These are phyloP conservation scores for Colletotrichum cuscutae DNA, from an alignment of 2,329 filamentous ascomycete species.

Conservation along the genomic window DNA sequence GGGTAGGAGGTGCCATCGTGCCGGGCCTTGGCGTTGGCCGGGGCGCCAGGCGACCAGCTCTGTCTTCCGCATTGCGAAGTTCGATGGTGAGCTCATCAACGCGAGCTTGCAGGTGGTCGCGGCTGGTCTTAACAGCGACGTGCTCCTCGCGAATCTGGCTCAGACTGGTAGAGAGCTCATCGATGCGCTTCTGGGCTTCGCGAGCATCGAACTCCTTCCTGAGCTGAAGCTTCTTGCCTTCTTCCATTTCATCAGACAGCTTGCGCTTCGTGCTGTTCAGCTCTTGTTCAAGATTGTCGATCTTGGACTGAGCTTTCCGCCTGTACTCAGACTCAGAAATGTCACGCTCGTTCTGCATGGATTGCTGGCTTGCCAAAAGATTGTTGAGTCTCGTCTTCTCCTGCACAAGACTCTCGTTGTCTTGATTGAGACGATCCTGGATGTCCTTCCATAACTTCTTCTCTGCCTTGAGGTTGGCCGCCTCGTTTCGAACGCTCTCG, in stretches of 20 bases:
- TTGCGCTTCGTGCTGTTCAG: conserved; percentile 83
- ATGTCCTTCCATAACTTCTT: conserved; percentile 96
- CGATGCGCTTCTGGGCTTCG: conserved; percentile 89
- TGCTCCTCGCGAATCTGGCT: conserved; percentile 87
- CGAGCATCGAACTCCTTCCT: conserved; percentile 91
- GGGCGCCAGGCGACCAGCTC: conserved; percentile 83
- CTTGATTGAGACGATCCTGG: conserved; percentile 86
- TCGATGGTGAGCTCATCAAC: conserved; percentile 92
- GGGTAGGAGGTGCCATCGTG: conserved; percentile 49
- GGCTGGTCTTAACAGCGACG: conserved; percentile 84
- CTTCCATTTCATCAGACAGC: conserved; percentile 83
- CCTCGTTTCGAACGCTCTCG: conserved; percentile 91
- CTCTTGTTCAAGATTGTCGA: conserved; percentile 84
- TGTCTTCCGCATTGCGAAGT: conserved; percentile 88
- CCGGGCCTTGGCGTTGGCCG: conserved; percentile 73
- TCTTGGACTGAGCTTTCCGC: conserved; percentile 80
- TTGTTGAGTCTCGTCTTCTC: conserved; percentile 87
- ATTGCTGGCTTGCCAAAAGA: conserved; percentile 85
- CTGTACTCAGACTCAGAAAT: conserved; percentile 83
- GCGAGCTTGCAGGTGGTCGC: conserved; percentile 88
- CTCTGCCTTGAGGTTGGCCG: conserved; percentile 92
- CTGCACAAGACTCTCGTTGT: conserved; percentile 85
- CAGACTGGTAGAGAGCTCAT: conserved; percentile 86
- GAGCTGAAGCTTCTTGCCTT: conserved; percentile 82
- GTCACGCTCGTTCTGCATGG: conserved; percentile 90